Evolutionary conservation across 2,329 filamentous ascomycete species (phyloP).

Genomic region (Fusarium decemcellulare): DNA sequence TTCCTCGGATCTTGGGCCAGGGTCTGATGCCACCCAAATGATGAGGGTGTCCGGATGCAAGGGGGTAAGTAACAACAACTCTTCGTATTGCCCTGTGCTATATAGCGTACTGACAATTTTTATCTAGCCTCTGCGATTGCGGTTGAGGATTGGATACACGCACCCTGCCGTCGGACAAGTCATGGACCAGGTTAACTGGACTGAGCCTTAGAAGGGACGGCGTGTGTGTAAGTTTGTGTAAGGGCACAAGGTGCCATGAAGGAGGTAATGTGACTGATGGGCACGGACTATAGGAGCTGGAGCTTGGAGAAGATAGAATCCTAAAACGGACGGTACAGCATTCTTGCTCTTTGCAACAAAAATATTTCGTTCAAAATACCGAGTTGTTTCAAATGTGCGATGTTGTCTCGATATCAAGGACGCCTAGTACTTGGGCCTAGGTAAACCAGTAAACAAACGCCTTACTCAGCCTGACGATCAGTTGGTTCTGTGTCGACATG

Average conservation of each 20-base stretch:
- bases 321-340: conserved; percentile 44
- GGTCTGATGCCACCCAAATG: conserved; percentile 87
- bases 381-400: conserved; percentile 9
- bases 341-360: conserved; percentile 31
- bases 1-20: conserved; percentile 80
- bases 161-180: conserved; percentile 79
- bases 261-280: conserved; percentile 36
- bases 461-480: conserved; percentile 31
- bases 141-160: conserved; percentile 86
- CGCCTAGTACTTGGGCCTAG: neutral
- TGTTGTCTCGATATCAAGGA: neutral
- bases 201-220: conserved; percentile 72
- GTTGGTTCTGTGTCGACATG: neutral
- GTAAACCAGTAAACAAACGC: neutral
- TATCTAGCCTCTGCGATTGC: conserved; percentile 82
- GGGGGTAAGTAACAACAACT: conserved; percentile 79
- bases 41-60: conserved; percentile 90
- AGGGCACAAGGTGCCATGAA: conserved; percentile 20
- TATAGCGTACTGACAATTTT: conserved; percentile 10
- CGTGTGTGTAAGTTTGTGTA: conserved; percentile 13
- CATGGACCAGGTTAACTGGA: conserved; percentile 97
- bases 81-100: neutral
- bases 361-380: conserved; percentile 8
- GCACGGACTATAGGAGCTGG: conserved; percentile 31
- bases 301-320: conserved; percentile 44